These are phyloP conservation scores for Yamadazyma tumulicola DNA, from an alignment of 805 yeast species.

Conservation along the genomic window DNA sequence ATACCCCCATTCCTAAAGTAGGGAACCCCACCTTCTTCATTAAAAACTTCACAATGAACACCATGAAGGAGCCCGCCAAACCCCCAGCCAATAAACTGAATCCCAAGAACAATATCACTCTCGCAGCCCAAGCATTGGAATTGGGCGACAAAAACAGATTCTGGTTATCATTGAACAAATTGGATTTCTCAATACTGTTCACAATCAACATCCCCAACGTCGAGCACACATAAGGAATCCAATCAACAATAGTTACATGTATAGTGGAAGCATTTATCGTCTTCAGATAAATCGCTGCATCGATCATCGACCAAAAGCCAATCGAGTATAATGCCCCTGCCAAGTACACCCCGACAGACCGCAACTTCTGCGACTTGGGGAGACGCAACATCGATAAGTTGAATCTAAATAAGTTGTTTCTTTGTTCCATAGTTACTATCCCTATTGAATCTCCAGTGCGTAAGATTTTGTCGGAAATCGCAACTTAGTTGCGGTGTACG, in stretches of 20 bases:
- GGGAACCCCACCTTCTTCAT: conserved; percentile 79
- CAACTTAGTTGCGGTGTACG: too few species aligned
- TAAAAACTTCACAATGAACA: conserved; percentile 78
- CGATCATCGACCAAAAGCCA: conserved; percentile 88
- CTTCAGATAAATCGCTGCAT: conserved; percentile 82
- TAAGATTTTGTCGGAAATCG: too few species aligned
- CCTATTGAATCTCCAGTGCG: too few species aligned
- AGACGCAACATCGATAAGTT: conserved; percentile 49
- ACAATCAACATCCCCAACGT: conserved; percentile 85
- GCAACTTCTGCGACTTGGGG: conserved; percentile 66
- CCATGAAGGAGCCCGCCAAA: conserved; percentile 85
- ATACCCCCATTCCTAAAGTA: conserved; percentile 90
- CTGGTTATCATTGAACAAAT: conserved; percentile 42
- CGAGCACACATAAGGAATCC: conserved; percentile 91
- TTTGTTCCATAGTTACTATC: conserved; percentile 45
- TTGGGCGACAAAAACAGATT: conserved; percentile 40
- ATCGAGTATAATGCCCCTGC: conserved; percentile 75
- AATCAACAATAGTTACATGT: conserved; percentile 88
- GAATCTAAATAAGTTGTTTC: conserved; percentile 60
- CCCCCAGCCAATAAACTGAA: conserved; percentile 94
- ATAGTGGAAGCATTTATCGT: conserved; percentile 81
- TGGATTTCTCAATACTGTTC: conserved; percentile 67
- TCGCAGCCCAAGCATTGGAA: conserved; percentile 86
- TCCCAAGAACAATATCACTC: conserved; percentile 86
- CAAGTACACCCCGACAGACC: conserved; percentile 73